Conservation (phyloP, 805 yeast genomes). For the Monosporozyma solicola region DNA sequence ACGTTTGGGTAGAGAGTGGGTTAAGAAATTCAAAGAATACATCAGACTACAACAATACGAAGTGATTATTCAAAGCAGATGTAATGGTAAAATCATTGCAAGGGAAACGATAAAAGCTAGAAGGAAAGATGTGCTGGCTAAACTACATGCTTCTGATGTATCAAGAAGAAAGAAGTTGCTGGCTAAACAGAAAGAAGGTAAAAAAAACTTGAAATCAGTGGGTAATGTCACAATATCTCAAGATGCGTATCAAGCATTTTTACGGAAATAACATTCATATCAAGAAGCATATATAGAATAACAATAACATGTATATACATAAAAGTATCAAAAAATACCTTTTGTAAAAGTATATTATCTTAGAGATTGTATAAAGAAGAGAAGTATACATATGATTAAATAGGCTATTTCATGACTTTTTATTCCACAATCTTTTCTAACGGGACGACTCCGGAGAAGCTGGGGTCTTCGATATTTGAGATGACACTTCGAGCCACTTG, state of each 20-base stretch:
- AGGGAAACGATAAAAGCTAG: slow-evolving; percentile 90
- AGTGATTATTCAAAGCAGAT: slow-evolving; percentile 85
- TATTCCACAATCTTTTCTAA: slow-evolving; percentile 38
- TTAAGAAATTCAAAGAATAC: slow-evolving; percentile 68
- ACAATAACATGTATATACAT: neutral
- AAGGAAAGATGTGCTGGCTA: slow-evolving; percentile 90
- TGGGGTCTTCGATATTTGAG: slow-evolving; percentile 42
- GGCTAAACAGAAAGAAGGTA: slow-evolving; percentile 88
- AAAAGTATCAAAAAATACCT: neutral
- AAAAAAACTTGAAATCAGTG: slow-evolving; percentile 61
- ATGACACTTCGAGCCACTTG: slow-evolving; percentile 53
- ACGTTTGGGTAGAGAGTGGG: slow-evolving; percentile 70
- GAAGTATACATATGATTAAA: neutral
- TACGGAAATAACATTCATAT: slow-evolving; percentile 26
- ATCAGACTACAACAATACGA: slow-evolving; percentile 80
- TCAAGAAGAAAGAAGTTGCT: slow-evolving; percentile 82
- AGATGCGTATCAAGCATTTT: slow-evolving; percentile 84
- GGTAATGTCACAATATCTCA: slow-evolving; percentile 74
- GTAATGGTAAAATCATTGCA: slow-evolving; percentile 73
- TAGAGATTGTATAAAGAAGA: neutral
- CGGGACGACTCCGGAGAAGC: slow-evolving; percentile 48
- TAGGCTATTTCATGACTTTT: neutral
- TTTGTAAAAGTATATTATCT: neutral
- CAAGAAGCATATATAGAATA: neutral
- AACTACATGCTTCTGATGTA: slow-evolving; percentile 87